These are phyloP conservation scores for Alternaria arborescens DNA, from an alignment of 2,329 filamentous ascomycete species.

Conservation along the genomic window DNA sequence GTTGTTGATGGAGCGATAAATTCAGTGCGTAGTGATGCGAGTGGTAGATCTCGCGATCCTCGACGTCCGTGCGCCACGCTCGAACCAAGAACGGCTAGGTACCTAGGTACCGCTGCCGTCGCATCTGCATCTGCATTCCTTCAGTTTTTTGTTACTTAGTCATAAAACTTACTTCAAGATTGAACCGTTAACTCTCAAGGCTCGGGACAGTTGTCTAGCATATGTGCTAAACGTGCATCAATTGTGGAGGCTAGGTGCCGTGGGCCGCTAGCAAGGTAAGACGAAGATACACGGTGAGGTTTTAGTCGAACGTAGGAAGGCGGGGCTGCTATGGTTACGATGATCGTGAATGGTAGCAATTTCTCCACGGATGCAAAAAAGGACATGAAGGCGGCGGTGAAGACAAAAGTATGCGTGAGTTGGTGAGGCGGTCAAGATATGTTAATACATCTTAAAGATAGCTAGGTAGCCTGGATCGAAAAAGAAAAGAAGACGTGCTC, in stretches of 20 bases:
- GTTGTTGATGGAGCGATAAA: background rate
- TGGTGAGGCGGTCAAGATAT: background rate
- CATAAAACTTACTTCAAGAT: background rate
- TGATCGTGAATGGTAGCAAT: background rate
- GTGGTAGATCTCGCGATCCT: background rate
- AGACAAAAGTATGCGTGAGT: background rate
- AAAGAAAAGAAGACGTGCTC: background rate
- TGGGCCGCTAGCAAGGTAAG: background rate
- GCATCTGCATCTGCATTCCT: background rate
- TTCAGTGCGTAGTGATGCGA: background rate
- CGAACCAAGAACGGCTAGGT: background rate
- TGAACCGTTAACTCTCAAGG: background rate
- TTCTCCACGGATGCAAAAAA: background rate
- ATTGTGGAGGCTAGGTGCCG: background rate
- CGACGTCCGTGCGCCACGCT: background rate
- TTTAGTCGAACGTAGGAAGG: constrained; percentile 1
- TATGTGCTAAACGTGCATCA: background rate
- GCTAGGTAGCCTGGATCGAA: background rate
- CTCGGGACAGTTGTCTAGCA: background rate
- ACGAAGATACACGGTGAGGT: background rate
- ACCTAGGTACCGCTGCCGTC: background rate
- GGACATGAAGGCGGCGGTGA: constrained; percentile 1
- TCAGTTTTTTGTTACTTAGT: constrained; percentile 1
- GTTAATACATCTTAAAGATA: background rate
- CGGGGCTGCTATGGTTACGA: background rate